Conservation (phyloP, 805 yeast species). For the Kuraishia floccosa region DNA sequence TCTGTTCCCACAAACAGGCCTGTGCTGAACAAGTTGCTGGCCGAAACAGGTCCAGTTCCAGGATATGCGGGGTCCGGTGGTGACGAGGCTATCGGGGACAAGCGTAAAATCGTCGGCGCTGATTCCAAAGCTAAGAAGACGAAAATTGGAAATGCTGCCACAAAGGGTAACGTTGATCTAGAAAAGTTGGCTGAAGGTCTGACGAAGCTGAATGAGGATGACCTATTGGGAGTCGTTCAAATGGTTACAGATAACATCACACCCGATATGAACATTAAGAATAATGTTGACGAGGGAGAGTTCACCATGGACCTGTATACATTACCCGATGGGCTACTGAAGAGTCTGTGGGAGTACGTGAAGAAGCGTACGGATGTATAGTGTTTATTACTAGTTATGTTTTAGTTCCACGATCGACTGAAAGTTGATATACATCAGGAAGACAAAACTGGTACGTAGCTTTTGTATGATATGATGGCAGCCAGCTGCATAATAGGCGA, state of each 20-base stretch:
- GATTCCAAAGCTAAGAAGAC: constrained; percentile 39
- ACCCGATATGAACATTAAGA: constrained; percentile 89
- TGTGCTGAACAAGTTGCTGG: constrained; percentile 55
- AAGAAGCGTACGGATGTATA: constrained; percentile 51
- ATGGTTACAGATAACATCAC: constrained; percentile 96
- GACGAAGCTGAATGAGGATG: constrained; percentile 84
- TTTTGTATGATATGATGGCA: too few relatives aligned
- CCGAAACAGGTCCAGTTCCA: constrained; percentile 79
- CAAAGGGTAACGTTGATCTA: constrained; percentile 72
- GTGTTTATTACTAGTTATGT: too few relatives aligned
- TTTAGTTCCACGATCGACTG: too few relatives aligned
- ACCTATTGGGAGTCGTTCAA: constrained; percentile 87
- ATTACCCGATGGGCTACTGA: constrained; percentile 80
- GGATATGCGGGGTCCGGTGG: constrained; percentile 14
- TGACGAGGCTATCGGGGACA: constrained; percentile 5
- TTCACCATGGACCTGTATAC: constrained; percentile 94
- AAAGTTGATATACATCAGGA: too few relatives aligned
- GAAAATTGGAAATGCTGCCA: constrained; percentile 42
- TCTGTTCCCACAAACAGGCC: constrained; percentile 70
- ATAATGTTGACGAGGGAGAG: constrained; percentile 94
- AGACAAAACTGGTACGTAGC: too few relatives aligned
- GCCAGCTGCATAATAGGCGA: too few relatives aligned
- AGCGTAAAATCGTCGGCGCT: constrained; percentile 5
- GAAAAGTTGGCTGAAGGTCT: constrained; percentile 86
- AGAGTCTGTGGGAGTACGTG: constrained; percentile 91